phyloP scores from a whole-genome alignment of 2,329 filamentous ascomycete genomes.

The Tricladium varicosporioides region DNA sequence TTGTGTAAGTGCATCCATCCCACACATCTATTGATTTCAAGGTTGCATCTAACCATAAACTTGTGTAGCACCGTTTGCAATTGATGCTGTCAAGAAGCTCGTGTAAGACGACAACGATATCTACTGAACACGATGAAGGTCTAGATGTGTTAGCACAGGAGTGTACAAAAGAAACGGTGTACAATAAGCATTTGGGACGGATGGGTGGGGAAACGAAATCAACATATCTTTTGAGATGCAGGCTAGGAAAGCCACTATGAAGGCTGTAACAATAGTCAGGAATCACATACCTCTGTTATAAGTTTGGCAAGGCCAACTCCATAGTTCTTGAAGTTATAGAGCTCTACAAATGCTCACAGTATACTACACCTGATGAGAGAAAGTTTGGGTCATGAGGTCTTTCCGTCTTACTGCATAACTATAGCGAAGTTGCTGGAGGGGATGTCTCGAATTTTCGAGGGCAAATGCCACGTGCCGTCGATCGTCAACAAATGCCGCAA shows the following conservation, averaged over 20 bases:
- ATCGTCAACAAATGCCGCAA: too few species aligned
- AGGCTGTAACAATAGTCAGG: neutral
- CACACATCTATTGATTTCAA: neutral
- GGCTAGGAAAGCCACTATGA: neutral
- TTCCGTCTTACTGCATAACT: neutral
- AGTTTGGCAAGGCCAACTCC: neutral
- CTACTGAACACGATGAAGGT: neutral
- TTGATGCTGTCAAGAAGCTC: slow-evolving; percentile 52
- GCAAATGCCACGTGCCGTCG: neutral
- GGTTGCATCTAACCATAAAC: slow-evolving; percentile 7
- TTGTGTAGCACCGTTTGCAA: slow-evolving; percentile 49
- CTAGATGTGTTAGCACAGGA: neutral
- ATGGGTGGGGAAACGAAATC: neutral
- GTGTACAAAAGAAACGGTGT: neutral
- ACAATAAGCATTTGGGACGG: neutral
- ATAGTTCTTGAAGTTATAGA: neutral
- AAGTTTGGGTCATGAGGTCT: neutral
- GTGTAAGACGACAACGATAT: slow-evolving; percentile 34
- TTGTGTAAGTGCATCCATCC: slow-evolving; percentile 57
- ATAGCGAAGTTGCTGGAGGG: neutral
- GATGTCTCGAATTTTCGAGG: neutral
- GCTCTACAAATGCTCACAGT: too few species aligned
- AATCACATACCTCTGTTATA: neutral
- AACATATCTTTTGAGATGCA: neutral
- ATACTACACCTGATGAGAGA: neutral